Base-by-base conservation (phyloP, 1,139 yeast genomes). In the Hansenula anomala region DNA sequence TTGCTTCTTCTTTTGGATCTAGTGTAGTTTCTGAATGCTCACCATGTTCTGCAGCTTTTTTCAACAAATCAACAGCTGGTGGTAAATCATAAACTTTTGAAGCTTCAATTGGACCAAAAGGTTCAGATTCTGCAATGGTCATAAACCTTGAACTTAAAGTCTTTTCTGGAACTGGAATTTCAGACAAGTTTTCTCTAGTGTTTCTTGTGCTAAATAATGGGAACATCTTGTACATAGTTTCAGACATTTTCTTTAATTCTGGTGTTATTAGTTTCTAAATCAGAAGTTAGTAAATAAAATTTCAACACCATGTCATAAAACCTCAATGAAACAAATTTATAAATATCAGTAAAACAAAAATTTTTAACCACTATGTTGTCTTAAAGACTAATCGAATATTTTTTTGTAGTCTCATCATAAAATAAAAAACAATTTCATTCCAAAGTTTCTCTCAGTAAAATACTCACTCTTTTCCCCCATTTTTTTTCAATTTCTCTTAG, bases 41-140 rank as follows among this genome's bases (percentile, higher is more conserved):
- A 18, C 54, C 56, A 7, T 51, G 45, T 33, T 46, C 45, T n/a
- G 52, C 54, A 20, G 50, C 40, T 42, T 45, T 53, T 20, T 52
- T 41, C 30, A 53, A 40, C 4, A 94, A 84, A 33, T 73, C 79
- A 38, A 78, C 75, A 30, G 97, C 97, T 17, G 96, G 95, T 58
- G 87, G 92, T 48, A 90, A 71, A 34, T 75, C 89, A 51, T 87
- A 77, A 33, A 85, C 75, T 44, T 78, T 69, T 37, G 98, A 96
- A n/a, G 98, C 97, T 58, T 92, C 97, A 9, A 89, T 75, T 8
- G 97, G 96, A 6, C 97, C 97, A 61, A 90, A 90, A n/a, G 96
- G 96, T 64, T 89, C 95, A 17, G 90, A 80, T 65, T 92, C 97
- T 13, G 96, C 92, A 59, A 92, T 82, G 18, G 95, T 84, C 59